Conservation (phyloP, 768 basidiomycete genomes). For the Termitomyces sp. region DNA sequence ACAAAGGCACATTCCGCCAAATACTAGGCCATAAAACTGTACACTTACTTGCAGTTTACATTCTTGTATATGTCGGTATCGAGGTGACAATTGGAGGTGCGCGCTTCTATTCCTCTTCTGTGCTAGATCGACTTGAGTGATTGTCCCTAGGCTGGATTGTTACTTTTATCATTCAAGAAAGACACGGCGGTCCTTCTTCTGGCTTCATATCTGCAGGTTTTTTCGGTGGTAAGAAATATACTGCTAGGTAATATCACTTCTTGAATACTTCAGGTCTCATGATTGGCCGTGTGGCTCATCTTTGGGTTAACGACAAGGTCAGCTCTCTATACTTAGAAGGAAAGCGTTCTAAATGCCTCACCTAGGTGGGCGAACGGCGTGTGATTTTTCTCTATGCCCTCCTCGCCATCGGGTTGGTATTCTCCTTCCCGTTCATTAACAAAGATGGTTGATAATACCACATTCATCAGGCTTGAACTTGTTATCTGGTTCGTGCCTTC, state of each 20-base stretch:
- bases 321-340: background rate
- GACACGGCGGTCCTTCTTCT: constrained; percentile 29
- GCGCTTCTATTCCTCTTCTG: too few relatives aligned
- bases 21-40: constrained; percentile 49
- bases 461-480: constrained; percentile 32
- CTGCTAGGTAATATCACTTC: constrained; percentile 34
- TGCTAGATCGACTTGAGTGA: background rate
- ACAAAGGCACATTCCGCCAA: constrained; percentile 31
- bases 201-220: constrained; percentile 23
- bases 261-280: background rate
- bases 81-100: constrained; percentile 58
- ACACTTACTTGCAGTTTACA: constrained; percentile 58
- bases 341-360: background rate
- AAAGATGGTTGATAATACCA: background rate
- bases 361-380: constrained; percentile 47
- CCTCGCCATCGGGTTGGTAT: constrained; percentile 41
- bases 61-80: constrained; percentile 63
- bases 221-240: constrained; percentile 14
- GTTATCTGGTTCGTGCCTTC: constrained; percentile 66
- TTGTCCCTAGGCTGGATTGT: constrained; percentile 58
- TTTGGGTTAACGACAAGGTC: background rate
- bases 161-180: constrained; percentile 42
- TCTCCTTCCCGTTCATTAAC: background rate
- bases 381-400: constrained; percentile 49
- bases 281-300: background rate